Percentiles rank a stretch among this genome's conserved stretches.
Conservation (phyloP, 352 stramenopile species). For the Pythium oligandrum region DNA sequence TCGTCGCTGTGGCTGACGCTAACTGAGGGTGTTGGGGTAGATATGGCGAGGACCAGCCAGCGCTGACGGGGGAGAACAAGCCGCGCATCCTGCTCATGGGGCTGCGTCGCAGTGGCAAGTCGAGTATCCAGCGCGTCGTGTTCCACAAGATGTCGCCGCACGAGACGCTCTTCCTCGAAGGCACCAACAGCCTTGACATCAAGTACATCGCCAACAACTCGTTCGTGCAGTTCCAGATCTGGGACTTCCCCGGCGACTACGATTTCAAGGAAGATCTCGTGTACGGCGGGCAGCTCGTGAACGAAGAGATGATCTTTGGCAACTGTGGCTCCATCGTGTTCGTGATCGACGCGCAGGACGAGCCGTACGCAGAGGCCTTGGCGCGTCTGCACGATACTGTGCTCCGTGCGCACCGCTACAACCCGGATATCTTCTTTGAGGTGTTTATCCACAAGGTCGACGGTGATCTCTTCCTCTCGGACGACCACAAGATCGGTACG, state of each 20-base stretch:
- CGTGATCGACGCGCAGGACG: constrained; percentile 97
- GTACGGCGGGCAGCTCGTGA: constrained; percentile 84
- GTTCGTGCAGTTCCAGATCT: constrained; percentile 98
- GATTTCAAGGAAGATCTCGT: constrained; percentile 89
- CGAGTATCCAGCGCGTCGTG: constrained; percentile 93
- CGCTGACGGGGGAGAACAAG: constrained; percentile 85
- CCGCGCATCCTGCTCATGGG: constrained; percentile 98
- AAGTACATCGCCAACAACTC: constrained; percentile 98
- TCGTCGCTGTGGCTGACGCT: too few relatives aligned
- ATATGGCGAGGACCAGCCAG: constrained; percentile 66
- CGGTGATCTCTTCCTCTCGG: constrained; percentile 96
- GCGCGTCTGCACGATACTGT: constrained; percentile 87
- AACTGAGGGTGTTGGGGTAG: constrained; percentile 12
- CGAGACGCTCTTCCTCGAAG: constrained; percentile 96
- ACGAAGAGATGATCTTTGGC: constrained; percentile 91
- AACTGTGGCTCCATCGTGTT: constrained; percentile 94
- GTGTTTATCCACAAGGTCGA: constrained; percentile 99
- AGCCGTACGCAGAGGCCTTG: constrained; percentile 85
- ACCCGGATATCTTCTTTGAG: constrained; percentile 96
- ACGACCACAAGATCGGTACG: constrained; percentile 96
- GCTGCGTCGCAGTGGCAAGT: constrained; percentile 88
- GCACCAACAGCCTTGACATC: constrained; percentile 87
- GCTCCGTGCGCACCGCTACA: constrained; percentile 84
- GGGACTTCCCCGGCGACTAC: constrained; percentile 97
- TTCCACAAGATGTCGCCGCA: constrained; percentile 99